These are phyloP conservation scores for Peniophora sp. DNA, from an alignment of 1,284 basidiomycete species.

Conservation along the genomic window DNA sequence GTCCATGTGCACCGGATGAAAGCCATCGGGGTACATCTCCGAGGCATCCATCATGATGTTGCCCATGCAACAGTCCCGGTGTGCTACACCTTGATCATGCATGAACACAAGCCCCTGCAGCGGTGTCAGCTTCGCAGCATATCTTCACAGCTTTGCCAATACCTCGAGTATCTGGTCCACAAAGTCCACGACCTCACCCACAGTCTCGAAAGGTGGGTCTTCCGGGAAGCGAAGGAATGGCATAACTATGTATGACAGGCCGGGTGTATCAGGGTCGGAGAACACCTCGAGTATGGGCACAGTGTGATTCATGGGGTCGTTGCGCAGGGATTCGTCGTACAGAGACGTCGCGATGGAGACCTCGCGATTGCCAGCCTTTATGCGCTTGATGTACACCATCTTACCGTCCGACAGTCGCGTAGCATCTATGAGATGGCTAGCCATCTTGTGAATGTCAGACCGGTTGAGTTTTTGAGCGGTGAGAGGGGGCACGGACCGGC, in stretches of 20 bases:
- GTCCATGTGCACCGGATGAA: conserved; percentile 15
- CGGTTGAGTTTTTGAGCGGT: neutral
- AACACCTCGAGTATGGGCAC: conserved; percentile 18
- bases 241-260: conserved; percentile 17
- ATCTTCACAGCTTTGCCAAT: neutral
- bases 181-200: conserved; percentile 20
- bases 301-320: conserved; percentile 18
- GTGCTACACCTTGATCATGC: conserved; percentile 5
- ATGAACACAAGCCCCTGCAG: conserved; percentile 6
- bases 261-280: conserved; percentile 8
- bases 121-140: no score
- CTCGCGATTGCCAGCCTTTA: neutral
- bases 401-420: neutral
- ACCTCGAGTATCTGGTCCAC: conserved; percentile 19
- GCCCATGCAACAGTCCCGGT: conserved; percentile 14
- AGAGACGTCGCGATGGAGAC: neutral
- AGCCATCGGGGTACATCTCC: conserved; percentile 16
- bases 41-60: conserved; percentile 24
- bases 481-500: neutral
- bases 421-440: neutral
- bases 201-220: conserved; percentile 14
- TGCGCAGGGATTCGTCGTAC: conserved; percentile 1
- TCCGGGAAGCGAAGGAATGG: conserved; percentile 15
- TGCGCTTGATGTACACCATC: neutral
- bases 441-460: neutral